Evolutionary conservation across 2,329 filamentous ascomycete genomes (phyloP).

Genomic region (Exophiala sp.): DNA sequence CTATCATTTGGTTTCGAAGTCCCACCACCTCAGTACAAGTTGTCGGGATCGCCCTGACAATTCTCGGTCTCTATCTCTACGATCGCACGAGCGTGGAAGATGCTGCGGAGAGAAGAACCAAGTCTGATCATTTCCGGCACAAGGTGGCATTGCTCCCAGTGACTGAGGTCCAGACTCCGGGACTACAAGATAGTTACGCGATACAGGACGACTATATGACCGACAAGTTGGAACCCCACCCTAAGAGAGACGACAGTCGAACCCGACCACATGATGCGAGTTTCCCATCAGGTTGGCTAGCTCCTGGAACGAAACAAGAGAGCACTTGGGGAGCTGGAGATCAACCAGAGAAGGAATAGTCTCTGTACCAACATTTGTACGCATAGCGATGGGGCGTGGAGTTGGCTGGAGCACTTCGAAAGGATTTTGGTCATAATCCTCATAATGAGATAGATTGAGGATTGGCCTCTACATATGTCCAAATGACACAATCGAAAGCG

Average conservation of each 20-base stretch:
- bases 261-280: constrained; percentile 9
- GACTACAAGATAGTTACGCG: constrained; percentile 23
- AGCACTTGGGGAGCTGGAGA: constrained; percentile 66
- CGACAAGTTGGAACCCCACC: constrained; percentile 22
- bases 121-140: constrained; percentile 57
- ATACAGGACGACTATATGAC: constrained; percentile 9
- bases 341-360: constrained; percentile 29
- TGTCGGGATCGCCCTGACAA: constrained; percentile 79
- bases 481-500: neutral
- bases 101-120: constrained; percentile 75
- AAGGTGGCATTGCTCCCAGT: constrained; percentile 62
- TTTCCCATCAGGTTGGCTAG: constrained; percentile 52
- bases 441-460: constrained; percentile 5
- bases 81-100: constrained; percentile 85
- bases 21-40: constrained; percentile 77
- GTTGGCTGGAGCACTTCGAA: neutral
- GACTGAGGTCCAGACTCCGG: constrained; percentile 39
- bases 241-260: constrained; percentile 44
- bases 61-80: constrained; percentile 88
- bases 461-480: neutral
- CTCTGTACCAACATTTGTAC: constrained; percentile 19
- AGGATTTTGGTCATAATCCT: neutral
- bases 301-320: constrained; percentile 76
- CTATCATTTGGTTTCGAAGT: constrained; percentile 93
- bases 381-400: constrained; percentile 22